Evolutionary conservation across 495 filamentous ascomycete species (phyloP), one percentile per base, ranked within the genome.

Genomic region (Lophiostoma macrostomum): DNA sequence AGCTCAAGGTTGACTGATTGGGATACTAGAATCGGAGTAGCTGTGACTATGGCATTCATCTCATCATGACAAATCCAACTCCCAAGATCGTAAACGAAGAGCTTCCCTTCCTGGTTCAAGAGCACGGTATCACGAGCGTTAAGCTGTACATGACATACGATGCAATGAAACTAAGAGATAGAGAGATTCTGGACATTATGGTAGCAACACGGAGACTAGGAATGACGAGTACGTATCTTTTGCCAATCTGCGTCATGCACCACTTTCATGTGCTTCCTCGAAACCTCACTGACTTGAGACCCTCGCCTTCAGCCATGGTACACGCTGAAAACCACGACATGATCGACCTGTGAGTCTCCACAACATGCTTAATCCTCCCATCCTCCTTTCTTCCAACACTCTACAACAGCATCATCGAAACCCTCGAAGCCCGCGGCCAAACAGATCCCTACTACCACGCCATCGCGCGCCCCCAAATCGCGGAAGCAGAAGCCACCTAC

Each of bases 371-470:
- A n/a, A n/a, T n/a, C n/a, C n/a, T n/a, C n/a, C n/a, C n/a, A n/a
- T n/a, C n/a, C n/a, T n/a, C n/a, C n/a, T n/a, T n/a, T n/a, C n/a
- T n/a, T n/a, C n/a, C n/a, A n/a, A n/a, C n/a, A n/a, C n/a, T n/a
- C n/a, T n/a, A n/a, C n/a, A n/a, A n/a, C n/a, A n/a, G n/a, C 71
- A 68, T 79, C 53, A 77, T 72, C 7, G 64, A 72, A 22, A 66
- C 70, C 37, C 69, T 80, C 23, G 74, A 78, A 55, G 65, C 65
- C 19, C 65, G 63, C 25, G 58, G 67, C 1, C 38, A 58, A 31
- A 64, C 58, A 37, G 67, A 50, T 23, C 67, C 70, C 6, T 71
- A 66, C 49, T 70, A 69, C 51, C 70, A 73, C 45, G 60, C 69
- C 40, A 59, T 70, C 11, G 68, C 70, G 1, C 61, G 70, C 1